These are phyloP conservation scores for Zygoascus meyerae DNA, from an alignment of 1,139 yeast genomes.

Conservation along the genomic window DNA sequence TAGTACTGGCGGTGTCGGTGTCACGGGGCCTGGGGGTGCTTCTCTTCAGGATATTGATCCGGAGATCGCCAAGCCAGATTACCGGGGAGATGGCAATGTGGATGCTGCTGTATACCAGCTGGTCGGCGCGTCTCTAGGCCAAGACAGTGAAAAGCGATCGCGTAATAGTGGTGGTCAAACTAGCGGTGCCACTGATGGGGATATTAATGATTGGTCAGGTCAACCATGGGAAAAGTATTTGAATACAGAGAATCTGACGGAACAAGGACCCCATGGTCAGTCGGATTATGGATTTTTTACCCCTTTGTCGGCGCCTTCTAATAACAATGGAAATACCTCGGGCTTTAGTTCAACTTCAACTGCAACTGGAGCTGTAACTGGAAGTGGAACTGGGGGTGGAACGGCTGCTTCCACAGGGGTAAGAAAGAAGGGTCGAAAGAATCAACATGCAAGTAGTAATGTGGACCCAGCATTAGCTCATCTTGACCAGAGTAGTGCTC, in stretches of 20 bases:
- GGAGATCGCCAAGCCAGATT: conserved; percentile 11
- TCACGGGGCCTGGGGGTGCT: not conserved
- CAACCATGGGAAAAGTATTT: conserved; percentile 23
- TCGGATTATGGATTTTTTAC: conserved; percentile 5
- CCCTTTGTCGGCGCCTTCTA: not conserved
- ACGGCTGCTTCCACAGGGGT: not conserved
- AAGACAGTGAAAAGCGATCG: conserved; percentile 12
- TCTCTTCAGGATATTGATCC: conserved; percentile 8
- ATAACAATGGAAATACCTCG: too few relatives aligned
- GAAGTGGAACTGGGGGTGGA: conserved; percentile 3
- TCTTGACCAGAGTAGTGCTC: conserved; percentile 20
- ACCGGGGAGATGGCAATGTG: conserved; percentile 14
- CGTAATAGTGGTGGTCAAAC: conserved; percentile 7
- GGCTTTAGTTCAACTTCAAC: not conserved
- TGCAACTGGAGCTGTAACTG: conserved; percentile 8
- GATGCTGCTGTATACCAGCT: conserved; percentile 18
- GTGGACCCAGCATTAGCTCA: conserved; percentile 21
- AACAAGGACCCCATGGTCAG: conserved; percentile 9
- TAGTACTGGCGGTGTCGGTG: too few relatives aligned
- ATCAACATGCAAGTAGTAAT: conserved; percentile 13
- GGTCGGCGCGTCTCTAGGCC: conserved; percentile 15
- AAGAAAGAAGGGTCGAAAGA: conserved; percentile 6
- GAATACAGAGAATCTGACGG: conserved; percentile 18
- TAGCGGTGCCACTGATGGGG: conserved; percentile 11
- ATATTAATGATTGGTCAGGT: conserved; percentile 11